Evolutionary conservation across 1,139 yeast genomes (phyloP).

Genomic region (Yamadazyma mexicana): DNA sequence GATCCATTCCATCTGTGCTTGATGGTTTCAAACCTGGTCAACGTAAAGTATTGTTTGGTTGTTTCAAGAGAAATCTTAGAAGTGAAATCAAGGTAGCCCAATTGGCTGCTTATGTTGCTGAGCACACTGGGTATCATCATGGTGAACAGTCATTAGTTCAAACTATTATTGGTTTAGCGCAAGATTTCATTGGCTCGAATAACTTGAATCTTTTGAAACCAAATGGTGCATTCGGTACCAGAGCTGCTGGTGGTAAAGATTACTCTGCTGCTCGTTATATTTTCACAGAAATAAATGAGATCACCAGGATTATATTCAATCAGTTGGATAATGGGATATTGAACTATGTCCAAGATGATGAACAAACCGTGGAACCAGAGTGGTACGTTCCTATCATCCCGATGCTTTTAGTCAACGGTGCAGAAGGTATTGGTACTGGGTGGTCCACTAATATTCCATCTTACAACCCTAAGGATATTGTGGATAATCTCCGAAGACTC

Average conservation of each 20-base stretch:
- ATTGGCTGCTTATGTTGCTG: slow-evolving; percentile 86
- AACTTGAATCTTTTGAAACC: slow-evolving; percentile 85
- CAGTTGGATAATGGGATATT: slow-evolving; percentile 79
- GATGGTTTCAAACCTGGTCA: slow-evolving; percentile 99
- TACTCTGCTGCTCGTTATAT: slow-evolving; percentile 98
- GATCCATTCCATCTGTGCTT: slow-evolving; percentile 91
- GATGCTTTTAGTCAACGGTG: slow-evolving; percentile 89
- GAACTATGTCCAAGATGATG: slow-evolving; percentile 88
- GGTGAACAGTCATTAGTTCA: slow-evolving; percentile 88
- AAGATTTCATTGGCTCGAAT: slow-evolving; percentile 91
- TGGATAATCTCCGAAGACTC: slow-evolving; percentile 65
- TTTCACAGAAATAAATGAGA: slow-evolving; percentile 76
- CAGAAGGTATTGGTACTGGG: slow-evolving; percentile 99
- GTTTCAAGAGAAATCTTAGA: slow-evolving; percentile 77
- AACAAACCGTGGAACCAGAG: slow-evolving; percentile 90
- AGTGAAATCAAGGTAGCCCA: slow-evolving; percentile 88
- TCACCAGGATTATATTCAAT: slow-evolving; percentile 76
- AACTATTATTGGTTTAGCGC: slow-evolving; percentile 92
- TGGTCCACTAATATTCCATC: slow-evolving; percentile 96
- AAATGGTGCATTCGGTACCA: slow-evolving; percentile 94
- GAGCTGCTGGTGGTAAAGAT: slow-evolving; percentile 98
- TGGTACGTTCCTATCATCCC: slow-evolving; percentile 95
- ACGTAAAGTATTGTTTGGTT: slow-evolving; percentile 87
- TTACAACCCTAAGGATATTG: slow-evolving; percentile 84
- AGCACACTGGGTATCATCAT: slow-evolving; percentile 92